A percentile compares a stretch with the other conserved stretches of the same genome.
Evolutionary conservation across 495 filamentous ascomycete species (phyloP).

Genomic region (Staphylotrichum tortipilum): DNA sequence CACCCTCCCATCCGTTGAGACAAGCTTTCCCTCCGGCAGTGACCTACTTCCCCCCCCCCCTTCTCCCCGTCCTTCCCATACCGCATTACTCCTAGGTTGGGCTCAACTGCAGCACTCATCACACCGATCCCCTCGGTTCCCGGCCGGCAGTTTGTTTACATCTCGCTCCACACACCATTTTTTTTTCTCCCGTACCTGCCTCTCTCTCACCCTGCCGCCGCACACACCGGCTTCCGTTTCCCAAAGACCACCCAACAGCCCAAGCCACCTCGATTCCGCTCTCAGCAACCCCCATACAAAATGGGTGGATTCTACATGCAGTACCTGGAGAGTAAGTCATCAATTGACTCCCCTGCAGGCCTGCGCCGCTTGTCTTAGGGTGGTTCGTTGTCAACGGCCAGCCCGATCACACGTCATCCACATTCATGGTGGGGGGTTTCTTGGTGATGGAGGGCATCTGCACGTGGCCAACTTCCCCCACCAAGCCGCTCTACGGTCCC

Average conservation of each 20-base stretch:
- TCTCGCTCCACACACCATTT: not conserved
- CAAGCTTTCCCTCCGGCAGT: conserved; percentile 32
- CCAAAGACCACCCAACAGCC: not conserved
- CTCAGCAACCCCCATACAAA: conserved; percentile 28
- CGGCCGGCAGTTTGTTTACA: conserved; percentile 20
- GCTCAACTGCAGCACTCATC: conserved; percentile 51
- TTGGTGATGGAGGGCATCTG: conserved; percentile 18
- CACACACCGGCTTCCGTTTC: not conserved
- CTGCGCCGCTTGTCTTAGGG: not conserved
- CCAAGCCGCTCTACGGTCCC: not conserved
- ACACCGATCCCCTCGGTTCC: conserved; percentile 30
- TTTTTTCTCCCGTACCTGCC: conserved; percentile 7
- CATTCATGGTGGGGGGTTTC: conserved; percentile 20
- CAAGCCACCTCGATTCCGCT: conserved; percentile 9
- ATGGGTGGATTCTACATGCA: conserved; percentile 57
- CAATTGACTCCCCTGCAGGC: conserved; percentile 11
- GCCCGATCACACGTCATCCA: conserved; percentile 11
- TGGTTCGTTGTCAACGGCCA: not conserved
- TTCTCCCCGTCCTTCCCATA: conserved; percentile 10
- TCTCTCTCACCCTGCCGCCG: too few relatives aligned
- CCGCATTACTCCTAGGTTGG: conserved; percentile 37
- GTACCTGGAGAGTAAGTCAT: conserved; percentile 54
- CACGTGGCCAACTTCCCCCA: conserved; percentile 17
- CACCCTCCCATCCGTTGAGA: conserved; percentile 36
- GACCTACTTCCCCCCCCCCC: conserved; percentile 19